Conservation (phyloP, 192 early-diverging fungal species). For the Ambispora gerdemannii region DNA sequence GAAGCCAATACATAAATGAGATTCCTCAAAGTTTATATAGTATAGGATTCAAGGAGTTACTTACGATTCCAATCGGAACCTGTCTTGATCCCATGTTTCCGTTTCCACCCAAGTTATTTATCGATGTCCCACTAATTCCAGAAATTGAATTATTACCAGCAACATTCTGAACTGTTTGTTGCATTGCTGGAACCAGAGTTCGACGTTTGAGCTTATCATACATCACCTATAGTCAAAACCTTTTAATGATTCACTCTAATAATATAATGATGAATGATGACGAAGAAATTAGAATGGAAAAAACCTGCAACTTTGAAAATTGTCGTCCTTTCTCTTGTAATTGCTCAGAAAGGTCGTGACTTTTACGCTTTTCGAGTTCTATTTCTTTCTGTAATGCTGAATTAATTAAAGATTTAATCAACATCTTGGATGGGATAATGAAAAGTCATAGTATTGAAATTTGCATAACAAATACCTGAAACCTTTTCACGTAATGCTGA, state of each 20-base stretch:
- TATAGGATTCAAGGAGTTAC: too few species aligned
- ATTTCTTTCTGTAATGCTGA: constrained; percentile 25
- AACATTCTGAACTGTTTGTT: constrained; percentile 16
- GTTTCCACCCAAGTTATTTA: neutral
- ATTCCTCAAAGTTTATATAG: too few species aligned
- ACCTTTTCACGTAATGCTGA: constrained; percentile 17
- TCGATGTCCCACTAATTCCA: neutral
- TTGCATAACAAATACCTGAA: constrained; percentile 12
- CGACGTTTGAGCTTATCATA: constrained; percentile 29
- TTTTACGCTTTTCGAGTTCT: constrained; percentile 29
- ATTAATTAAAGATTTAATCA: too few species aligned
- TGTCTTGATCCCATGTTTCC: neutral
- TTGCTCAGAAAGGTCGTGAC: constrained; percentile 20
- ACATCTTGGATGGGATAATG: too few species aligned
- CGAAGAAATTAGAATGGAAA: too few species aligned
- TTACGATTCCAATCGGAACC: neutral
- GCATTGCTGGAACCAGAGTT: constrained; percentile 26
- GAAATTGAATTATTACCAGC: neutral
- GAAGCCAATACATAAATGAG: too few species aligned
- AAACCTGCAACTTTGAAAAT: constrained; percentile 28
- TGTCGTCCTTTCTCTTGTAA: constrained; percentile 26
- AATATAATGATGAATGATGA: too few species aligned
- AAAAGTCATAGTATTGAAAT: too few species aligned
- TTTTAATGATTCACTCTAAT: too few species aligned
- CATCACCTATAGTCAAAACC: neutral